Percentiles rank a stretch among this genome's conserved stretches.
phyloP scores from a whole-genome alignment of 169 alveolate genomes.

The Plasmodium blacklocki region DNA sequence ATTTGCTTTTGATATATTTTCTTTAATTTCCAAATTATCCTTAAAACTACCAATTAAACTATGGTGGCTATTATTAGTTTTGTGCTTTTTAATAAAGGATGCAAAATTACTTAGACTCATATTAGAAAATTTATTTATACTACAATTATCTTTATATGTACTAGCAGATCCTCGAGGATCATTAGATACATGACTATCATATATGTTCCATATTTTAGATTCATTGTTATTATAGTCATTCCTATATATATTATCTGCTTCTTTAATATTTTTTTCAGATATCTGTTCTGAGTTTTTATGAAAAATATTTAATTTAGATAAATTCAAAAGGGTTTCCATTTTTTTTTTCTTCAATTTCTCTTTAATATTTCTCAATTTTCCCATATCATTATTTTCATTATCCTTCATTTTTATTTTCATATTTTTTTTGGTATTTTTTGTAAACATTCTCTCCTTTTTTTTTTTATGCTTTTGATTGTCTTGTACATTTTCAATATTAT shows the following conservation, averaged over 20 bases:
- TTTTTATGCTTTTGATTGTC: neutral
- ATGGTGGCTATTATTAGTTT: neutral
- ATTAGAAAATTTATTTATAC: slow-evolving; percentile 1
- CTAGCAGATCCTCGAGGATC: neutral
- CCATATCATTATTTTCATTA: slow-evolving; percentile 12
- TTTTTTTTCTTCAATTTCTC: slow-evolving; percentile 44
- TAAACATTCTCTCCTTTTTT: neutral
- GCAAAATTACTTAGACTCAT: slow-evolving; percentile 2
- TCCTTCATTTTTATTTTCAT: slow-evolving; percentile 8
- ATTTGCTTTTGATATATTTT: neutral
- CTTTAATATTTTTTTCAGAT: slow-evolving; percentile 6
- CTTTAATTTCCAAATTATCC: neutral
- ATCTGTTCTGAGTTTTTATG: slow-evolving; percentile 27
- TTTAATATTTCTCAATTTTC: slow-evolving; percentile 36
- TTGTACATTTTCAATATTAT: neutral
- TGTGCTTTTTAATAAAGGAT: neutral
- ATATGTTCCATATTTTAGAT: neutral
- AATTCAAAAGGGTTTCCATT: slow-evolving; percentile 36
- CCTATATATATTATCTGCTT: neutral
- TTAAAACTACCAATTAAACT: neutral
- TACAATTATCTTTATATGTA: slow-evolving; percentile 5
- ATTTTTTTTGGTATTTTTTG: neutral
- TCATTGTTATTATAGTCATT: neutral
- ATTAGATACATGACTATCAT: neutral
- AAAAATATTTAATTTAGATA: slow-evolving; percentile 28